Evolutionary conservation across 768 basidiomycete species (phyloP), one percentile per base, ranked within the genome.

Genomic region (Hygrocybe coccinea): DNA sequence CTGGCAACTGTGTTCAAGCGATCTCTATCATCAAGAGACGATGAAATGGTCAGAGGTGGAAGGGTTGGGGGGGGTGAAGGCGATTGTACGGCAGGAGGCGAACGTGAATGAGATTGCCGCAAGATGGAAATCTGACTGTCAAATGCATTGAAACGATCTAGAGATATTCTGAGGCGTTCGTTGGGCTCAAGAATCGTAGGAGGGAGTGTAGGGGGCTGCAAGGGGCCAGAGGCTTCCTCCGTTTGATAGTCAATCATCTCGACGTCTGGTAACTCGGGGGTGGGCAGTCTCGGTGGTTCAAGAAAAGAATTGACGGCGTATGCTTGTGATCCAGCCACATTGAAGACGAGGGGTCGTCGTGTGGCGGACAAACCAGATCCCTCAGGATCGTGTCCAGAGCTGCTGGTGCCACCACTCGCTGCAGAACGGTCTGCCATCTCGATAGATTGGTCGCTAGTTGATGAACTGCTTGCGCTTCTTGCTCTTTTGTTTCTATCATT

Each of bases 401-500:
- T 43, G 57, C 54, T 59, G 47, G 56, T 41, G 52, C 24, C 33
- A 46, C 24, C 33, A 9, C 51, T 48, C 12, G 60, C 60, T 25
- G 44, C 19, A 34, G 57, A 71, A 50, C 29, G 38, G 33, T 64
- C 66, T 12, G 62, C 64, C 21, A 72, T 70, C 35, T 70, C 70
- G 35, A 12, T 10, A 24, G 22, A 24, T n/a, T 62, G 65, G 53
- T 72, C 73, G n/a, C 67, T 69, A 44, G 76, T 70, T 14, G 74
- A 75, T 29, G 72, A 70, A 34, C 75, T 79, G 57, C 76, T 79
- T 34, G 76, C 78, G 57, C 82, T 83, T 45, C 83, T 70, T 3
- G 83, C 79, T 33, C 83, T 69, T 67, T 84, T 84, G 58, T 77
- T 82, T 56, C 81, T 77, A 53, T 80, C 74, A 60, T 79, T 77